phyloP scores from a whole-genome alignment of 768 basidiomycete genomes.

The Arthromyces matolae region DNA sequence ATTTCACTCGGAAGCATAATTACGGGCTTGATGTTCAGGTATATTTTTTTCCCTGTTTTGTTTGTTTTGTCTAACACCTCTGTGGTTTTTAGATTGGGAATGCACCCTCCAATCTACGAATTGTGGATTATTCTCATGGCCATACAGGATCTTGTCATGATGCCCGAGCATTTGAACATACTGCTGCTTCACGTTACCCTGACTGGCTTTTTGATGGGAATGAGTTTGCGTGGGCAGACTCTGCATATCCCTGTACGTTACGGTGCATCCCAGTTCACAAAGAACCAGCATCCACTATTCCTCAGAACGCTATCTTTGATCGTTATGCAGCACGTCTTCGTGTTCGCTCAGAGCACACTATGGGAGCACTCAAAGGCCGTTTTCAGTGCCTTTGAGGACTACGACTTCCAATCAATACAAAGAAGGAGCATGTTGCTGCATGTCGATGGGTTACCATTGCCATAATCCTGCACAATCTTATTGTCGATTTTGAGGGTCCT shows the following conservation, averaged over 20 bases:
- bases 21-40: not conserved
- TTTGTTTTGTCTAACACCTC: not conserved
- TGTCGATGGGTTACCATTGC: too few relatives aligned
- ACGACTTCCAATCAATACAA: slow-evolving; percentile 25
- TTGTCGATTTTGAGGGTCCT: slow-evolving; percentile 30
- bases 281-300: slow-evolving; percentile 20
- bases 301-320: slow-evolving; percentile 27
- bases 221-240: slow-evolving; percentile 17
- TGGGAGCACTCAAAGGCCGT: slow-evolving; percentile 31
- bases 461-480: slow-evolving; percentile 33
- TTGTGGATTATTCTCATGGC: not conserved
- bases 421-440: slow-evolving; percentile 23
- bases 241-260: slow-evolving; percentile 23
- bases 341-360: slow-evolving; percentile 30
- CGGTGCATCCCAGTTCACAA: slow-evolving; percentile 27
- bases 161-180: not conserved
- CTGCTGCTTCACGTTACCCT: slow-evolving; percentile 11
- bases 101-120: not conserved
- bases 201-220: slow-evolving; percentile 17
- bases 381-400: slow-evolving; percentile 22
- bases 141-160: not conserved
- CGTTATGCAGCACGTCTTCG: slow-evolving; percentile 17
- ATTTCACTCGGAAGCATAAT: not conserved
- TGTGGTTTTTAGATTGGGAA: not conserved
- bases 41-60: not conserved